Base-by-base conservation (phyloP, 2,329 filamentous ascomycete genomes). In the Clonostachys rhizophaga region DNA sequence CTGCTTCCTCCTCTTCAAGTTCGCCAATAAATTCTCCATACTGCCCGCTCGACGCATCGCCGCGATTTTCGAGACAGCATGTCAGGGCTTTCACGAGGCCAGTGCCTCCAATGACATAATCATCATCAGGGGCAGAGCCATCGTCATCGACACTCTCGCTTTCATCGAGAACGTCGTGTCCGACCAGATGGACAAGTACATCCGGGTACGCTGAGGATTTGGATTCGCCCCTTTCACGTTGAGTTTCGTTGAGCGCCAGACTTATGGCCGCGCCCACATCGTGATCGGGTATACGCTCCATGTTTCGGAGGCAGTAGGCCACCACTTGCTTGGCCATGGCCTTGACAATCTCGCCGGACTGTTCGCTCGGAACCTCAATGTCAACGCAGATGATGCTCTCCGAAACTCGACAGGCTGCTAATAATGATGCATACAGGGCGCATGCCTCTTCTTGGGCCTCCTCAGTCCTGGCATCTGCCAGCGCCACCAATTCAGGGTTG, bases 41-140 rank as follows among this genome's bases (percentile, higher is more conserved):
- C 43, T 72, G 70, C 44, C 73, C 63, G 52, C 79, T 70, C 33
- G 80, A 80, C 47, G 86, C 84, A 45, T 84, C 78, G 5, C 66
- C 64, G 50, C 88, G 83, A 61, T 95, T 95, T 56, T 90, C 86
- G 44, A 99, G 73, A 58, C 91, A 96, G 58, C 95, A 95, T 46
- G 89, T 85, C 42, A 99, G 74, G 5, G 94, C 94, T 68, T 96
- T 96, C 43, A 95, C 92, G 2, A 99, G 90, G 24, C 92, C 94
- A 1, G 91, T 96, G 14, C 92, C 92, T 17, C 92, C 91, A 58
- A 97, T 94, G 41, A 97, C 91, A 65, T 97, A 97, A 64, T 96
- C 90, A 49, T 95, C 87, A 54, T 96, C 90, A 0, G 91, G 88
- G 7, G 90, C 86, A 11, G 84, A 75, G 4, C 86, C 82, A 40